These are phyloP conservation scores for Blastobotrys peoriensis DNA, from an alignment of 805 yeast genomes.

Conservation along the genomic window DNA sequence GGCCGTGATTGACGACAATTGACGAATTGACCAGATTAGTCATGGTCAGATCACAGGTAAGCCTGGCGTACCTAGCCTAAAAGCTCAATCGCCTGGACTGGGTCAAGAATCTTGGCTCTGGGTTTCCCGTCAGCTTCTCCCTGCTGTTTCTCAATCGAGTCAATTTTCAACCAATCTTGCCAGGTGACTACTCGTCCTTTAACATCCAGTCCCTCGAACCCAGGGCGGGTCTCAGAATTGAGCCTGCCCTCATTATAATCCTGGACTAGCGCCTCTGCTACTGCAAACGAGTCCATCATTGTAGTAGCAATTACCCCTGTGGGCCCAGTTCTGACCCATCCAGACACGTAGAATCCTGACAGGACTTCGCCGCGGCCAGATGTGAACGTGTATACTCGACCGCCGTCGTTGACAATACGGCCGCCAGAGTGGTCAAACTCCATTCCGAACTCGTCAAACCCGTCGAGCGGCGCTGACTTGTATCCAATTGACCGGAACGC, in stretches of 20 bases:
- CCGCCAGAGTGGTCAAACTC: slow-evolving; percentile 43
- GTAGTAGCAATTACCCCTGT: slow-evolving; percentile 88
- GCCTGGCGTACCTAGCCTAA: too few relatives aligned
- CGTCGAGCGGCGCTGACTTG: slow-evolving; percentile 57
- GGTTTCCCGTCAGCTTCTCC: slow-evolving; percentile 49
- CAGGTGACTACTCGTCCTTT: slow-evolving; percentile 41
- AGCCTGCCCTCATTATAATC: slow-evolving; percentile 41
- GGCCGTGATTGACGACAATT: too few relatives aligned
- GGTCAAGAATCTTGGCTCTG: slow-evolving; percentile 50
- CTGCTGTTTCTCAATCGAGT: slow-evolving; percentile 43
- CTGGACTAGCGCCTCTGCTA: slow-evolving; percentile 57
- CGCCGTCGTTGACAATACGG: slow-evolving; percentile 41
- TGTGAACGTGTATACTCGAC: slow-evolving; percentile 33
- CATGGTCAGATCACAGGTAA: too few relatives aligned
- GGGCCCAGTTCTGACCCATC: slow-evolving; percentile 88
- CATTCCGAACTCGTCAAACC: slow-evolving; percentile 45
- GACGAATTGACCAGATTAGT: too few relatives aligned
- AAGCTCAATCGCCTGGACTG: slow-evolving; percentile 50
- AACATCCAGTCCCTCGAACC: slow-evolving; percentile 30
- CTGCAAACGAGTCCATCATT: slow-evolving; percentile 73
- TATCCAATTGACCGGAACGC: slow-evolving; percentile 82
- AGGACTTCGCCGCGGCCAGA: slow-evolving; percentile 19
- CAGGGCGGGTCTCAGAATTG: slow-evolving; percentile 23
- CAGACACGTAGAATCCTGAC: slow-evolving; percentile 66
- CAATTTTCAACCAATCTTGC: slow-evolving; percentile 61